Evolutionary conservation across 371 early-diverging fungal species (phyloP), one percentile per base, ranked within the genome.

Genomic region (Nosema granulosis): DNA sequence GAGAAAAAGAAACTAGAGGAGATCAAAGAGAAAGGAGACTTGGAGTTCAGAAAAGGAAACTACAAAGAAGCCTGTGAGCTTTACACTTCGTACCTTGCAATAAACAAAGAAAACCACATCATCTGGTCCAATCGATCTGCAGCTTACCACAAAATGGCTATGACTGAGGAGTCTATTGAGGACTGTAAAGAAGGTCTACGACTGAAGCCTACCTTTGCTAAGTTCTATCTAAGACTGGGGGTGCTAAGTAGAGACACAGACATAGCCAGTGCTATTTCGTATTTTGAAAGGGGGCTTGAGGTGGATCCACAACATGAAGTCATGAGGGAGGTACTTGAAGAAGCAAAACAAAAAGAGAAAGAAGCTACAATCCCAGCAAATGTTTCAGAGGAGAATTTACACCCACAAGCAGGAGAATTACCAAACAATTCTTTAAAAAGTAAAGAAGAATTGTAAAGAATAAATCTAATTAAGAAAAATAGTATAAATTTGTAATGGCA

Each of bases 91-190:
- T 96, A 96, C n/a, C 92, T 88, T 84, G 91, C 90, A 75, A 84
- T 92, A 76, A 92, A 94, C 83, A 79, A 88, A 65, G 89, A 91
- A 77, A 92, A 95, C 80, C 86, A 93, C 58, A 90, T 93, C 35
- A 89, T 94, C 72, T 88, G 90, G 83, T 91, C 92, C 28, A 96
- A 96, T 89, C 91, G 96, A 81, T 92, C 96, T 18, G 94, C 92
- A 35, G 91, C 92, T 84, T 93, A 93, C 87, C 89, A 89, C 70
- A 96, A 96, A 87, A 85, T 96, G 72, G 88, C 92, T 89, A 94
- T 94, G 22, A 78, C 93, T 38, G 88, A 91, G 50, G 95, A 95
- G 84, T 96, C 94, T 24, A 87, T 92, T 79, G 92, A 91, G 88
- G 97, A 95, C 87, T 92, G 92, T 79, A 90, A 94, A 38, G 88